Evolutionary conservation across 495 filamentous ascomycete species (phyloP).

Genomic region (Rostrohypoxylon terebratum): DNA sequence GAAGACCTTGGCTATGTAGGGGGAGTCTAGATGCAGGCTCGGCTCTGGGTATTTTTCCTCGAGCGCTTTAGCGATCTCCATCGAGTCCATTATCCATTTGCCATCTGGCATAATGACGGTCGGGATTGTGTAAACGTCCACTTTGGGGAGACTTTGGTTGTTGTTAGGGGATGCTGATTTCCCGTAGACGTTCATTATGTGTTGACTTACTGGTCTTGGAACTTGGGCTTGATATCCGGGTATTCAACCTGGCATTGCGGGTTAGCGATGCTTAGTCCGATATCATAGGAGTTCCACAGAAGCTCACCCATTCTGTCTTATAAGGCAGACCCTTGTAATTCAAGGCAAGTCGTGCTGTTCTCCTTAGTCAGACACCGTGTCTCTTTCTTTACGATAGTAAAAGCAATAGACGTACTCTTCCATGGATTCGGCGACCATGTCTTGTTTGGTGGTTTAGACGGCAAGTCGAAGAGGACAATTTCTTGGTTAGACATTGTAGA

Average conservation of each 20-base stretch:
- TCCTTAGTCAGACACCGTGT: neutral
- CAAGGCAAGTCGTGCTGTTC: conserved; percentile 65
- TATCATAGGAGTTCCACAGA: no score
- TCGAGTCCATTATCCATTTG: conserved; percentile 68
- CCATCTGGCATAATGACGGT: conserved; percentile 63
- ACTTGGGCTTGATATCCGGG: conserved; percentile 64
- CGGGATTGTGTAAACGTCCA: conserved; percentile 64
- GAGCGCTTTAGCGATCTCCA: conserved; percentile 63
- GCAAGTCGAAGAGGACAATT: conserved; percentile 67
- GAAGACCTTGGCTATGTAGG: conserved; percentile 51
- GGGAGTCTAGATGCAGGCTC: conserved; percentile 63
- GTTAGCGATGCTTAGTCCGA: conserved; percentile 6
- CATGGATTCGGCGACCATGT: conserved; percentile 71
- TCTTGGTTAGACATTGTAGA: conserved; percentile 42
- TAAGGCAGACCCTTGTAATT: conserved; percentile 74
- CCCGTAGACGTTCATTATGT: neutral
- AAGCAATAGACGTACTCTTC: conserved; percentile 61
- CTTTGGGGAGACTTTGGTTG: conserved; percentile 49
- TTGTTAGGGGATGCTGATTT: conserved; percentile 31
- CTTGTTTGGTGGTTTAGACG: conserved; percentile 57
- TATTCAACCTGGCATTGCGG: conserved; percentile 60
- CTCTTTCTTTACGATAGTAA: neutral
- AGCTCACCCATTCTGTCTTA: conserved; percentile 68
- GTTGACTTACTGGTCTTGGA: conserved; percentile 59
- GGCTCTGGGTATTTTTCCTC: conserved; percentile 66